Evolutionary conservation across 1,139 yeast genomes (phyloP).

Genomic region (Nakaseomyces nivariensis): DNA sequence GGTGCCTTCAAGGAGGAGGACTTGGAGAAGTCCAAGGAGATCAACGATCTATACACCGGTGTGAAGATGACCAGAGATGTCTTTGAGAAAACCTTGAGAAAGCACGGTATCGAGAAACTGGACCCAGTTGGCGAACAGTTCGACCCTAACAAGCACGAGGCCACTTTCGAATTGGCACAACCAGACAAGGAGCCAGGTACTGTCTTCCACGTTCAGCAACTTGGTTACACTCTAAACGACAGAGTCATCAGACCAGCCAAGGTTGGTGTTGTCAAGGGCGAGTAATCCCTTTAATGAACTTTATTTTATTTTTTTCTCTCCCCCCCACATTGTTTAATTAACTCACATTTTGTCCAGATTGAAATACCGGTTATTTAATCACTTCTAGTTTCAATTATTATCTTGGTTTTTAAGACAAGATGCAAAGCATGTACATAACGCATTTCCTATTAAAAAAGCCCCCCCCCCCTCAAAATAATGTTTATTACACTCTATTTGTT

Average conservation of each 20-base stretch:
- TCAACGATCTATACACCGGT: conserved; percentile 75
- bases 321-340: not conserved
- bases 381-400: too few species aligned
- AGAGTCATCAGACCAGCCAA: conserved; percentile 93
- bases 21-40: conserved; percentile 47
- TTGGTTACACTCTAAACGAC: conserved; percentile 77
- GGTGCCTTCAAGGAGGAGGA: conserved; percentile 60
- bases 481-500: too few species aligned
- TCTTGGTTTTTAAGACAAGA: too few species aligned
- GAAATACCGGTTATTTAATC: too few species aligned
- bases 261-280: conserved; percentile 80
- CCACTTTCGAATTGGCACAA: conserved; percentile 80
- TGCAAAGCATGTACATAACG: too few species aligned
- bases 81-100: conserved; percentile 72
- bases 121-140: conserved; percentile 79
- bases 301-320: not conserved
- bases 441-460: too few species aligned
- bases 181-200: conserved; percentile 91
- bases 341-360: too few species aligned
- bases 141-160: conserved; percentile 90
- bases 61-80: conserved; percentile 84
- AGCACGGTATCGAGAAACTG: conserved; percentile 72
- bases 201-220: conserved; percentile 85
- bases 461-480: too few species aligned
- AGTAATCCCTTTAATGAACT: conserved; percentile 1